A percentile compares a stretch with the other conserved stretches of the same genome.
phyloP scores from a whole-genome alignment of 2,329 filamentous ascomycete genomes.

The Aspergillus unguis region DNA sequence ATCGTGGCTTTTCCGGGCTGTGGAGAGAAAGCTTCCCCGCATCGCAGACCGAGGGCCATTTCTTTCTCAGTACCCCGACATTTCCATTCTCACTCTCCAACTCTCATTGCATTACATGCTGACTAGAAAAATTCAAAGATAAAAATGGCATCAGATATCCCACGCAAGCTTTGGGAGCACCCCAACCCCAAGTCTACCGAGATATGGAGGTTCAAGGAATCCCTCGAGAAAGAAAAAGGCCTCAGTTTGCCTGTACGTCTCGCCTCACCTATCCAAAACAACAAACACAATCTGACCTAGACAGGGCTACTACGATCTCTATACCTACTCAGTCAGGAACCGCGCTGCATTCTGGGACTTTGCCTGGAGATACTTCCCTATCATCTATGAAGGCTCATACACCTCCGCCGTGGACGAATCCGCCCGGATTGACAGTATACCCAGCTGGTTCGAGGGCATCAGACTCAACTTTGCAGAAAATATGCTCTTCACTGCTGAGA shows the following conservation, averaged over 20 bases:
- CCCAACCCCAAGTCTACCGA: constrained; percentile 58
- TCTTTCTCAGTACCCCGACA: neutral
- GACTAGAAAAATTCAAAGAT: neutral
- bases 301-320: constrained; percentile 53
- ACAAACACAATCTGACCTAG: neutral
- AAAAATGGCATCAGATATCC: constrained; percentile 26
- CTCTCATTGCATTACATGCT: neutral
- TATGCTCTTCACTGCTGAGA: constrained; percentile 59
- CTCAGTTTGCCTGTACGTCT: constrained; percentile 55
- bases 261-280: neutral
- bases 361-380: constrained; percentile 57
- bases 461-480: constrained; percentile 78
- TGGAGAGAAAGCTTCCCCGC: neutral
- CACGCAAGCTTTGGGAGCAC: constrained; percentile 67
- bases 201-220: constrained; percentile 67
- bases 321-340: constrained; percentile 63
- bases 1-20: no score
- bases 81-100: neutral
- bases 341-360: constrained; percentile 64
- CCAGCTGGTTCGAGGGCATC: constrained; percentile 72
- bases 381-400: constrained; percentile 63
- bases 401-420: constrained; percentile 64
- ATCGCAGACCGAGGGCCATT: constrained; percentile 3
- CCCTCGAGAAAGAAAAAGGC: constrained; percentile 57
- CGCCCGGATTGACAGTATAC: constrained; percentile 64